phyloP scores from a whole-genome alignment of 2,329 filamentous ascomycete species.

The Alternaria rosae region DNA sequence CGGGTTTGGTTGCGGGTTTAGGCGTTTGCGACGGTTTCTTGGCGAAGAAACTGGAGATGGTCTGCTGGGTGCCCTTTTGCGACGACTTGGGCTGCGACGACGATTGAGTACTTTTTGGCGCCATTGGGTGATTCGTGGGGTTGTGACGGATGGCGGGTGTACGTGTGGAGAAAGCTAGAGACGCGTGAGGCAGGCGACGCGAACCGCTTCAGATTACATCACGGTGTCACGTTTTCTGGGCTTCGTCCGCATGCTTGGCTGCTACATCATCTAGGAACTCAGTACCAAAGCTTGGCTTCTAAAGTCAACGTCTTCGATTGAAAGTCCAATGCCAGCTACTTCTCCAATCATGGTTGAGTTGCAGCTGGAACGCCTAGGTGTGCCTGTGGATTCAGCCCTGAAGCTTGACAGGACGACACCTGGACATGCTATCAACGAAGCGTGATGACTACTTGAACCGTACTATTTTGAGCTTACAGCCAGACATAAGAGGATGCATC shows the following conservation, averaged over 20 bases:
- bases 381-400: neutral
- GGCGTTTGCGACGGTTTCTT: conserved; percentile 49
- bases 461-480: neutral
- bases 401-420: neutral
- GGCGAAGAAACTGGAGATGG: conserved; percentile 86
- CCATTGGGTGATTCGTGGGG: conserved; percentile 37
- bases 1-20: conserved; percentile 25
- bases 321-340: neutral
- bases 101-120: conserved; percentile 46
- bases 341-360: neutral
- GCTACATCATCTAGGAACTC: neutral
- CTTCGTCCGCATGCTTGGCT: neutral
- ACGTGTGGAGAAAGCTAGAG: conserved; percentile 13
- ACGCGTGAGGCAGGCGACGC: conserved; percentile 24
- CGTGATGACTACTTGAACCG: neutral
- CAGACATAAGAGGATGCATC: neutral
- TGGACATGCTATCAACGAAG: neutral
- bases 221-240: conserved; percentile 32
- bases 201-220: conserved; percentile 17
- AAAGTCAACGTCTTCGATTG: neutral
- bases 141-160: conserved; percentile 15
- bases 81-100: conserved; percentile 40
- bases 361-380: neutral
- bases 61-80: conserved; percentile 73
- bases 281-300: neutral